Evolutionary conservation across 768 basidiomycete species (phyloP), one percentile per base, ranked within the genome.

Genomic region (Sistotremastrum niveocremeum): DNA sequence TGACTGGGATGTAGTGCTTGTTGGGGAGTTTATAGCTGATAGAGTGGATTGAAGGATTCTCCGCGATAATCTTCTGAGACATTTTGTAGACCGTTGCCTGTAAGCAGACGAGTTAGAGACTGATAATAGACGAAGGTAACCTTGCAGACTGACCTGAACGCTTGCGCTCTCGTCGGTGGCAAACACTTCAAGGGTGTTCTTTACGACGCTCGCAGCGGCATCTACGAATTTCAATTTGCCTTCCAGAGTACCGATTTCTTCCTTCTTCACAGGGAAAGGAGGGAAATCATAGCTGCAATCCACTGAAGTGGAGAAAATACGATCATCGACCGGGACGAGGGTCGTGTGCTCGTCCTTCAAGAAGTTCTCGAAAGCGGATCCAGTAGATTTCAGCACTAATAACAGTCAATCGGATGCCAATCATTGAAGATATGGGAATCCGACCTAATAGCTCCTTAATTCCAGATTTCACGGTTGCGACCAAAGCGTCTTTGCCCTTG

Each of bases 71-170:
- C 2, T 71, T 70, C 51, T 84, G 73, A 0, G 72, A 86, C 79
- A 93, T 93, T 65, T 84, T 85, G 73, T 80, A 93, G 43, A 94
- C 65, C 30, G 91, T 95, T 6, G 93, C 93, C 85, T 95, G 61
- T 32, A 50, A 41, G 28, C 28, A 41, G 43, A 37, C 32, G 39
- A 12, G 20, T 35, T 35, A 42, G 20, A 20, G 20, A 20, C 20
- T 20, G 20, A 20, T 20, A 20, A 20, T 20, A 20, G 20, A 20
- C 20, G 40, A 37, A 33, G 28, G n/a, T n/a, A 28, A 35, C 12
- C 34, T n/a, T 6, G 34, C 37, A 37, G 52, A 61, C 74, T 36
- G 53, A 85, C 88, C 76, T 91, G 89, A 2, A 95, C 90, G 52
- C 85, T 88, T 6, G 86, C 89, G 56, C 87, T 90, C 55, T 93